Percentiles rank a stretch among this genome's conserved stretches.
Conservation (phyloP, 805 yeast species). For the Naumovozyma dairenensis region DNA sequence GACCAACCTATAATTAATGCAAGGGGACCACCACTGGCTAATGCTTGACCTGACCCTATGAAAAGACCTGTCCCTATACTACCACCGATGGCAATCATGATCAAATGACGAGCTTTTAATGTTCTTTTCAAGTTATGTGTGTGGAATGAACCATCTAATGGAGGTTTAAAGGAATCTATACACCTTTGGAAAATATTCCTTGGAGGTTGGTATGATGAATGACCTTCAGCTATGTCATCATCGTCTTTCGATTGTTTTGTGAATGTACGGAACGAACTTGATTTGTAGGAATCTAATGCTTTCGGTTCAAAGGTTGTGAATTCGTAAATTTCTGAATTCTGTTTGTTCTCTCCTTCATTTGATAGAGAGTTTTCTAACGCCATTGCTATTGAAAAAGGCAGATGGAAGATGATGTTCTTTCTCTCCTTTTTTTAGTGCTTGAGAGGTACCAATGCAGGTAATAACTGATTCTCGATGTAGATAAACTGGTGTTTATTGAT, state of each 20-base stretch:
- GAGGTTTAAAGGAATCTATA: conserved; percentile 14
- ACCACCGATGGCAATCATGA: conserved; percentile 28
- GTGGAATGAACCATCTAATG: conserved; percentile 13
- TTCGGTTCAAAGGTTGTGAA: background rate
- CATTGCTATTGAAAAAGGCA: too few species aligned
- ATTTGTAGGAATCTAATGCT: background rate
- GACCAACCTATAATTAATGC: conserved; percentile 40
- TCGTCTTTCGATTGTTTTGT: background rate
- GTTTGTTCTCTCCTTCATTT: background rate
- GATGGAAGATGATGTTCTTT: too few species aligned
- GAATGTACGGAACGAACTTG: background rate
- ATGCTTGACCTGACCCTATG: conserved; percentile 31
- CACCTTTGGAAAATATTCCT: conserved; percentile 6
- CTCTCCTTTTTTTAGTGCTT: too few species aligned
- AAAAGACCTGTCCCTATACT: conserved; percentile 27
- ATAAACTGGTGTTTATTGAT: too few species aligned
- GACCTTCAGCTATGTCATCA: background rate
- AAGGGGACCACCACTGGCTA: conserved; percentile 43
- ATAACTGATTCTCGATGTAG: too few species aligned
- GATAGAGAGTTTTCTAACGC: background rate
- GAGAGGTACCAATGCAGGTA: too few species aligned
- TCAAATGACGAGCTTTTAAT: conserved; percentile 20
- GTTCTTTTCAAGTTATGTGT: conserved; percentile 27
- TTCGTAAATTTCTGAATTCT: background rate
- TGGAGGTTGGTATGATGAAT: background rate